Evolutionary conservation across 1,284 basidiomycete species (phyloP).

Genomic region (Cutaneotrichosporon cyanovorans): DNA sequence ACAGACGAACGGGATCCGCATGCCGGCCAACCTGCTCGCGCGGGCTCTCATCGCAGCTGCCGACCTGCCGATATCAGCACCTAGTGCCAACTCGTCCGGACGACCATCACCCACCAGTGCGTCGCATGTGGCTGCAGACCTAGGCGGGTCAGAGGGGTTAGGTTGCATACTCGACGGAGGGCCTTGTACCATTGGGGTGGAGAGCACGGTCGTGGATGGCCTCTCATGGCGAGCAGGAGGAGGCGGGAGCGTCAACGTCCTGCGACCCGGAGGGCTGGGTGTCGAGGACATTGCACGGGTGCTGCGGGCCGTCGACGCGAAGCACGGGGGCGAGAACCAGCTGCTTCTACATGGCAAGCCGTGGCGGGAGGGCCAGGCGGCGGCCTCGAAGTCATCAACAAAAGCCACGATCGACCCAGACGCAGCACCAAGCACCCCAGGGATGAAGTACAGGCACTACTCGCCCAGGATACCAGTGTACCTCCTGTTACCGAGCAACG

Average conservation of each 20-base stretch:
- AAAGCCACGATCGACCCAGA: neutral
- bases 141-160: constrained; percentile 57
- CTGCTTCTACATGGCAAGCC: constrained; percentile 30
- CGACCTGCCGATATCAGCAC: constrained; percentile 78
- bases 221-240: constrained; percentile 53
- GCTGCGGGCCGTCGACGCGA: constrained; percentile 47
- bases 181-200: constrained; percentile 77
- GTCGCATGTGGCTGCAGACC: constrained; percentile 73
- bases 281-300: constrained; percentile 73
- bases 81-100: constrained; percentile 90
- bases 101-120: constrained; percentile 91
- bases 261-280: constrained; percentile 87
- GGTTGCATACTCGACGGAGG: constrained; percentile 88
- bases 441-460: constrained; percentile 99
- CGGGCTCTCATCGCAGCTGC: constrained; percentile 75
- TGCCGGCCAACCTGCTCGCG: constrained; percentile 90
- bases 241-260: constrained; percentile 63
- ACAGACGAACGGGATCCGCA: constrained; percentile 77
- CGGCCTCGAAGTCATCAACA: neutral
- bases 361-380: constrained; percentile 9
- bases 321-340: constrained; percentile 26
- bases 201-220: constrained; percentile 93
- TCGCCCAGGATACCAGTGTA: constrained; percentile 78
- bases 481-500: constrained; percentile 55
- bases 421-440: constrained; percentile 79